A percentile compares a stretch with the other conserved stretches of the same genome.
phyloP scores from a whole-genome alignment of 345 rosid genomes.

The Brassica carinata region DNA sequence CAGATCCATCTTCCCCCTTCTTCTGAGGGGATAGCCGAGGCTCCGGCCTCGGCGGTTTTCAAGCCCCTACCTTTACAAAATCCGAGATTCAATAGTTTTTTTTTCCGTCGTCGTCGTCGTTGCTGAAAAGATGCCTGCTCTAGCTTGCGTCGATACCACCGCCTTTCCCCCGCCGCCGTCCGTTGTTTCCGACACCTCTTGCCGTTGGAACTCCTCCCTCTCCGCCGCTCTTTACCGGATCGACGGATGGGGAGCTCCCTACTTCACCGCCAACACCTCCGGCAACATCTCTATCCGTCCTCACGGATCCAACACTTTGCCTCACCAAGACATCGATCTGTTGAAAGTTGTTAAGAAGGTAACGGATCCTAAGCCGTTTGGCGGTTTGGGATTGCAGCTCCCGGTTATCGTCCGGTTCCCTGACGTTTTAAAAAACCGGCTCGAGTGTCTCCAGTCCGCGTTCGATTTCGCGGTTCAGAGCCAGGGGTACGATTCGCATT shows the following conservation, averaged over 20 bases:
- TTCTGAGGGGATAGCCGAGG: constrained; percentile 99
- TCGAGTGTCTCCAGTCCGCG: constrained; percentile 81
- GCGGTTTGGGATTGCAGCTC: constrained; percentile 91
- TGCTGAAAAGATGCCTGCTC: constrained; percentile 75
- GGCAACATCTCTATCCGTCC: constrained; percentile 88
- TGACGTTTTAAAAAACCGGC: constrained; percentile 83
- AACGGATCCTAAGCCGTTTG: constrained; percentile 71
- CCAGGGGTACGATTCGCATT: constrained; percentile 65
- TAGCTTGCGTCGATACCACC: constrained; percentile 74
- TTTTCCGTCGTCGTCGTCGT: not conserved
- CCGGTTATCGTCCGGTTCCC: constrained; percentile 85
- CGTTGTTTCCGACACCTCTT: constrained; percentile 19
- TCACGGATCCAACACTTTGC: constrained; percentile 60
- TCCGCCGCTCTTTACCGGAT: constrained; percentile 70
- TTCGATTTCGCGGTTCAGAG: constrained; percentile 70
- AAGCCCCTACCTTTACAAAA: constrained; percentile 82
- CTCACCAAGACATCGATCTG: constrained; percentile 89
- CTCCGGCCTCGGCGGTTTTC: constrained; percentile 99
- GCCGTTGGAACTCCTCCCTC: constrained; percentile 71
- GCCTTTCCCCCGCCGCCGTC: constrained; percentile 38
- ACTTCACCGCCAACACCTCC: constrained; percentile 69
- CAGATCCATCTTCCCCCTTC: constrained; percentile 68
- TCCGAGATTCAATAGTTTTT: constrained; percentile 11
- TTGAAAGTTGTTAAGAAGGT: constrained; percentile 81
- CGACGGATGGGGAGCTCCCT: constrained; percentile 96